phyloP scores from a whole-genome alignment of 164 flowering plant species.

The Magnolia sinica region DNA sequence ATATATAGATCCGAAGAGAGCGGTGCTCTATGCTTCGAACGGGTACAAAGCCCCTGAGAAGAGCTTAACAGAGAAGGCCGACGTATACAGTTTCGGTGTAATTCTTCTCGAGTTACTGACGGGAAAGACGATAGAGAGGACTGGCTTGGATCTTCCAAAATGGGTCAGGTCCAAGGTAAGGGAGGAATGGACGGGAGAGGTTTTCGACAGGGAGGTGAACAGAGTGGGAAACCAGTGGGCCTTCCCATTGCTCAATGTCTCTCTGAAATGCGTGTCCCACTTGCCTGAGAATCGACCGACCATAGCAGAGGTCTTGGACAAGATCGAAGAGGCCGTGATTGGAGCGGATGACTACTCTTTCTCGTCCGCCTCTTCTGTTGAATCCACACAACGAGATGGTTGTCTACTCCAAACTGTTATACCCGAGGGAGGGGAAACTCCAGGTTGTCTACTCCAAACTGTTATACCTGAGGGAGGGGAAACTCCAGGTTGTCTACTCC shows the following conservation, averaged over 20 bases:
- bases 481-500: conserved; percentile 32
- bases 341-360: conserved; percentile 30
- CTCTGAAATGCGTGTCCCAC: conserved; percentile 45
- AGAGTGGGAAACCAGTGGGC: conserved; percentile 37
- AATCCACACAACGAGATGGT: conserved; percentile 24
- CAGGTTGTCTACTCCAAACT: conserved; percentile 39
- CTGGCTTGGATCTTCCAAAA: conserved; percentile 49
- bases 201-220: conserved; percentile 55
- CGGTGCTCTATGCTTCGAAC: conserved; percentile 18
- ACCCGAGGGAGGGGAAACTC: conserved; percentile 46
- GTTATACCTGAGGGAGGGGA: conserved; percentile 47
- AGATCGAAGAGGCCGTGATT: conserved; percentile 39
- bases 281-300: conserved; percentile 42
- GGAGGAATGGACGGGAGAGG: conserved; percentile 79
- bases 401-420: conserved; percentile 38
- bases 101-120: conserved; percentile 56
- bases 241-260: conserved; percentile 44
- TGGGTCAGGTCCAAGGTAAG: conserved; percentile 65
- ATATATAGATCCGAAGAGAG: conserved; percentile 36
- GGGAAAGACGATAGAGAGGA: conserved; percentile 46
- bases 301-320: conserved; percentile 40
- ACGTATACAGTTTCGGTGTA: conserved; percentile 57
- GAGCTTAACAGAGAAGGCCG: conserved; percentile 35
- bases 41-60: conserved; percentile 57
- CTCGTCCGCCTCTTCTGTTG: conserved; percentile 27